Evolutionary conservation across 2,329 filamentous ascomycete genomes (phyloP).

Genomic region (Fusarium multiceps): DNA sequence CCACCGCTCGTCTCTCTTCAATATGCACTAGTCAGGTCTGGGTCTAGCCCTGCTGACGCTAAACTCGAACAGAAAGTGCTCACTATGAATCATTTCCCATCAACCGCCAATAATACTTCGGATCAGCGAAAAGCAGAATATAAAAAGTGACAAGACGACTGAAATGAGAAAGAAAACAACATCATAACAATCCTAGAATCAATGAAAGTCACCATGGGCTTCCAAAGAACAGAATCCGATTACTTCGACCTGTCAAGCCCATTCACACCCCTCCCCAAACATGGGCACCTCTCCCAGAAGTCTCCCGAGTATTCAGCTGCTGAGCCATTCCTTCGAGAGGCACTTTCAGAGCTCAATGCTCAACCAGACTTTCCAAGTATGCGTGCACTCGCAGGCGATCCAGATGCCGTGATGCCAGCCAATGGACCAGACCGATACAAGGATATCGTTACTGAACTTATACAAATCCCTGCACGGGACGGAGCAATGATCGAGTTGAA

Average conservation of each 20-base stretch:
- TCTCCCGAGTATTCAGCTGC: conserved; percentile 8
- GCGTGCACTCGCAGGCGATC: conserved; percentile 6
- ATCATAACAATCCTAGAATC: background rate
- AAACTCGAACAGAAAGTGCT: background rate
- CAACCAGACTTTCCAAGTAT: conserved; percentile 10
- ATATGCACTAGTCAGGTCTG: background rate
- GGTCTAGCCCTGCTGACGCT: background rate
- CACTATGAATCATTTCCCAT: conserved; percentile 17
- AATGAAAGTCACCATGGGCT: conserved; percentile 17
- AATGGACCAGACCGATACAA: conserved; percentile 32
- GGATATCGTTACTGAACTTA: conserved; percentile 24
- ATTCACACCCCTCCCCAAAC: conserved; percentile 31
- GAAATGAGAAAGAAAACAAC: fast-evolving
- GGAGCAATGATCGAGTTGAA: conserved; percentile 35
- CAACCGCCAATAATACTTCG: background rate
- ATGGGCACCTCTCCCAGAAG: conserved; percentile 36
- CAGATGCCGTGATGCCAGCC: conserved; percentile 35
- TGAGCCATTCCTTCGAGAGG: conserved; percentile 1
- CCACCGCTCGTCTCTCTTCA: too few species aligned
- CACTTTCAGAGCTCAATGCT: background rate
- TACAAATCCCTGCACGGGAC: conserved; percentile 32
- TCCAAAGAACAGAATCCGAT: conserved; percentile 16
- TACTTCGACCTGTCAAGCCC: conserved; percentile 17
- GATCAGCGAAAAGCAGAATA: background rate
- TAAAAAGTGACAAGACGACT: background rate